Conservation (phyloP, 768 basidiomycete genomes). For the Porphyrellus cyaneotinctus region DNA sequence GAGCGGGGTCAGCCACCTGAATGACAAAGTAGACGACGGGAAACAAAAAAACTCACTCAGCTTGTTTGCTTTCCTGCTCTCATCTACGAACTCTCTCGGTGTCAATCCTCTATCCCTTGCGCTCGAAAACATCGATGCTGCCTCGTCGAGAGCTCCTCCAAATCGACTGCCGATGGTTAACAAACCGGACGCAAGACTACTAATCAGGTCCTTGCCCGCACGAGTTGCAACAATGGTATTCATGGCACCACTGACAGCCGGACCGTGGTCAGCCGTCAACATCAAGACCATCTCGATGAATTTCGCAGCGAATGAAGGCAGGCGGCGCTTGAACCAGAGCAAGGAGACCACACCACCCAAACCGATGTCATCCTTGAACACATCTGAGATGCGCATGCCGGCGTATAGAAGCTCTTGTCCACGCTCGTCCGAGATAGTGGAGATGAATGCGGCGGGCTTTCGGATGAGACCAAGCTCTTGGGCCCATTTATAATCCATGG, state of each 20-base stretch:
- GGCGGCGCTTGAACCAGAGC: slow-evolving; percentile 95
- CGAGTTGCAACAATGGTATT: slow-evolving; percentile 99
- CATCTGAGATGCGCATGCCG: slow-evolving; percentile 98
- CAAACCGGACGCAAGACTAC: slow-evolving; percentile 91
- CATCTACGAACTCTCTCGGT: slow-evolving; percentile 97
- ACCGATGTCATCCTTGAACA: slow-evolving; percentile 96
- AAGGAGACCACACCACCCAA: slow-evolving; percentile 94
- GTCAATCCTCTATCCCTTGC: slow-evolving; percentile 90
- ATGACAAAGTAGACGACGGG: background rate
- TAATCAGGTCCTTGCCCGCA: slow-evolving; percentile 99
- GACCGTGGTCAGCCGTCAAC: slow-evolving; percentile 98
- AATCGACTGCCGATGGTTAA: slow-evolving; percentile 98
- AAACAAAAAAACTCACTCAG: slow-evolving; percentile 57
- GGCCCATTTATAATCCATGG: slow-evolving; percentile 99
- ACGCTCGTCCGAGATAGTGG: slow-evolving; percentile 98
- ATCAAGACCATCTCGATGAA: slow-evolving; percentile 99
- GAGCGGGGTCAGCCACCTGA: slow-evolving; percentile 5
- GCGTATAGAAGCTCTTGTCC: slow-evolving; percentile 98
- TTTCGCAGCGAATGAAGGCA: slow-evolving; percentile 92
- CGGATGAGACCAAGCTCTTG: slow-evolving; percentile 97
- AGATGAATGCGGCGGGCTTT: slow-evolving; percentile 98
- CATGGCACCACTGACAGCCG: slow-evolving; percentile 98
- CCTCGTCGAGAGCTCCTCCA: slow-evolving; percentile 98
- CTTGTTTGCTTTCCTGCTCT: slow-evolving; percentile 89
- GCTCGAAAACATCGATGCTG: slow-evolving; percentile 90